Evolutionary conservation across 1,284 basidiomycete genomes (phyloP), one percentile per base, ranked within the genome.

Genomic region (Sanghuangporus baumii): DNA sequence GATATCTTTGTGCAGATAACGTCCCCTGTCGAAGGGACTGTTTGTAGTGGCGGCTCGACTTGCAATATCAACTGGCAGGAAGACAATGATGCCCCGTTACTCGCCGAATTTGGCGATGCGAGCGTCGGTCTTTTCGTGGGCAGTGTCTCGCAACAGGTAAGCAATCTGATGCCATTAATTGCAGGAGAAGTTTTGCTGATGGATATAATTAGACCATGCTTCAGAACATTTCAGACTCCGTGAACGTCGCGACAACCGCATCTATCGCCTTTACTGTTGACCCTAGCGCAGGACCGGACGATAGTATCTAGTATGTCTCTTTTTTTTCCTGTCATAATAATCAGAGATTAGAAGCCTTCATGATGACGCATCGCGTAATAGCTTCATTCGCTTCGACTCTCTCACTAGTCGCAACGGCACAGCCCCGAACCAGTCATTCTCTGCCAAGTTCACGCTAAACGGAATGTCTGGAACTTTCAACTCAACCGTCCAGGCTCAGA

Each of bases 321-420:
- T 38, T 16, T 34, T n/a, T 1, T 54, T 31, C 16, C 8, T n/a
- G 2, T 8, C 20, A 36, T 1, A n/a, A 4, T 23, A 40, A 47
- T 52, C n/a, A 48, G 34, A n/a, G n/a, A n/a, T 26, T n/a, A 38
- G 34, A 46, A 31, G 20, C 16, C 43, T 58, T 12, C 43, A 20
- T 36, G 55, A 31, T 43, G 48, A 11, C 18, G 26, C 57, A 12
- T 36, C 2, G 16, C 36, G 38, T 48, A 20, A 14, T 65, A 89
- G 88, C 76, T 92, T 92, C 77, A 80, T 92, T 69, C 89, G 90
- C 60, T 78, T 90, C 72, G 81, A 87, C 64, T 90, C 91, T 0
- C 65, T 79, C 47, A 69, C 40, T 63, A 68, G 82, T 58, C 69
- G 69, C 1, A 73, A 79, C 63, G 74, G 86, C 16, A 76, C 81